Evolutionary conservation across 2,329 filamentous ascomycete species (phyloP).

Genomic region (Pestalotiopsis sp.): DNA sequence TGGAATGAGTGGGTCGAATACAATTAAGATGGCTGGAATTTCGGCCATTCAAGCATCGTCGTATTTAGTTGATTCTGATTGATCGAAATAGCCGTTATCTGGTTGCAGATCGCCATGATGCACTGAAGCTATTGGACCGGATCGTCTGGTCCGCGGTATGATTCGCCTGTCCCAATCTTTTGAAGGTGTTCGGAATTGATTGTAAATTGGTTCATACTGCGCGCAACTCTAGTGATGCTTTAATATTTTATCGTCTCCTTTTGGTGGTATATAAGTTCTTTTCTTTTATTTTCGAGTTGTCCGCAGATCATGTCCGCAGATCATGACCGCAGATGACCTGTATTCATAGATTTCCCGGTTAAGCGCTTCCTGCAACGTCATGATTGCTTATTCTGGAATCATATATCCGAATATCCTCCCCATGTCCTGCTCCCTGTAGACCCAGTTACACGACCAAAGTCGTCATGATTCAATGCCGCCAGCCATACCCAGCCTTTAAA

Average conservation of each 20-base stretch:
- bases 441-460: not conserved
- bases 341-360: no score
- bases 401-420: no score
- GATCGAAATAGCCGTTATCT: not conserved
- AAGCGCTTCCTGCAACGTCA: no score
- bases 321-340: no score
- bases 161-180: not conserved
- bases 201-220: no score
- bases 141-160: not conserved
- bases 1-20: not conserved
- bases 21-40: not conserved
- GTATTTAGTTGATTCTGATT: slow-evolving; percentile 5
- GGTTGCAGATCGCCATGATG: not conserved
- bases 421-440: no score
- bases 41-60: not conserved
- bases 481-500: not conserved
- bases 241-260: no score
- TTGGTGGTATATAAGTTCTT: no score
- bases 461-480: not conserved
- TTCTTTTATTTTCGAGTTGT: no score
- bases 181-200: not conserved
- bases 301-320: no score
- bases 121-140: slow-evolving; percentile 1
- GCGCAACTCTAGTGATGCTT: no score
- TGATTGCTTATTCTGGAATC: no score